Conservation (phyloP, 345 rosid genomes). For the Ceriops tagal region DNA sequence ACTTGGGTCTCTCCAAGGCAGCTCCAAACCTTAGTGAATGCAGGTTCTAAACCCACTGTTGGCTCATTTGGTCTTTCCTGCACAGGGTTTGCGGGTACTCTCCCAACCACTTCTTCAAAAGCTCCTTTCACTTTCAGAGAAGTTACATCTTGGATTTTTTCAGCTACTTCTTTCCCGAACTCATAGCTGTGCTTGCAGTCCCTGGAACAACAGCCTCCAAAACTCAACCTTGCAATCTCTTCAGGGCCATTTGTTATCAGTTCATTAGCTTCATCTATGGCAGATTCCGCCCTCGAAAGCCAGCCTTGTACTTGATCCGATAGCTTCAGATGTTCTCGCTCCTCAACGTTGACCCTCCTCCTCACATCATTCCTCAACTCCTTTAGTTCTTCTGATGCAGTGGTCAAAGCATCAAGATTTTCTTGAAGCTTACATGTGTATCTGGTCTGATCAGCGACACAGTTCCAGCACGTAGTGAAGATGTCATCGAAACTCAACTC, state of each 20-base stretch:
- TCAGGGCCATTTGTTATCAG: neutral
- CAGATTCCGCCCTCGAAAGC: conserved; percentile 2
- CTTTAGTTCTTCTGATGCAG: neutral
- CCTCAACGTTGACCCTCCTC: neutral
- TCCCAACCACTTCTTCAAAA: no score
- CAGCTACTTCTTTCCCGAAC: neutral
- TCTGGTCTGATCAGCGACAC: no score
- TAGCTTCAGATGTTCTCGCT: neutral
- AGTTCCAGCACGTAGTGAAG: neutral
- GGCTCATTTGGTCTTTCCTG: no score
- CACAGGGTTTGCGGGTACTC: no score
- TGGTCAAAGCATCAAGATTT: neutral
- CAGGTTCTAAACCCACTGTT: no score
- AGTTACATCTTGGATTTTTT: no score
- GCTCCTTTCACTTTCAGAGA: no score
- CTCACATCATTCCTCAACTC: neutral
- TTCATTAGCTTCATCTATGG: neutral
- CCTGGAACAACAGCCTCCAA: conserved; percentile 1
- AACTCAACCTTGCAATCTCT: neutral
- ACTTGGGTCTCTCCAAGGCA: no score
- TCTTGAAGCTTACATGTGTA: neutral
- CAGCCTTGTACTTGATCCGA: neutral
- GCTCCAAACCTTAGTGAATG: no score
- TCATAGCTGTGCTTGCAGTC: neutral
- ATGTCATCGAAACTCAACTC: no score